Evolutionary conservation across 305 asterid genomes (phyloP).

Genomic region (Euphrasia arctica): DNA sequence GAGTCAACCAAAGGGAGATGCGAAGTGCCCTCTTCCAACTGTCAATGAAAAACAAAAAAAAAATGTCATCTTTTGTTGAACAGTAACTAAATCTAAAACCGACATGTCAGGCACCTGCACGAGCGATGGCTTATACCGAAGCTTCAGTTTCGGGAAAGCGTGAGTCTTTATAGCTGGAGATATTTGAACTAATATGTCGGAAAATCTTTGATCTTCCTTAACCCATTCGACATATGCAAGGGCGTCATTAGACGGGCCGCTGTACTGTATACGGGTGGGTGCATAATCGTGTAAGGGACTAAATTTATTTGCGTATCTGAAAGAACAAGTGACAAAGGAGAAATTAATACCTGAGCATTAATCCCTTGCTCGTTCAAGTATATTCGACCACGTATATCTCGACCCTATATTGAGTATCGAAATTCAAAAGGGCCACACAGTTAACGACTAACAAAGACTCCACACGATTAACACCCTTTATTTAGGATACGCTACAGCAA

Average conservation of each 20-base stretch:
- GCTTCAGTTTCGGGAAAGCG: constrained; percentile 84
- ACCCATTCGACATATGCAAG: constrained; percentile 83
- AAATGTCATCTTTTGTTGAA: not conserved
- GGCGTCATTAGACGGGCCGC: constrained; percentile 90
- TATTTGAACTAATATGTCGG: constrained; percentile 73
- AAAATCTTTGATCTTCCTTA: constrained; percentile 69
- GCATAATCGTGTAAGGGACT: not conserved
- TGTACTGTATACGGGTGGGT: constrained; percentile 75
- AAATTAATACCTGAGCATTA: constrained; percentile 75
- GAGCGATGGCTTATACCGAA: constrained; percentile 97
- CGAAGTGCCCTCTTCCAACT: constrained; percentile 82
- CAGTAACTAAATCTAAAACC: constrained; percentile 6
- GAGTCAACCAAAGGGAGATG: constrained; percentile 90
- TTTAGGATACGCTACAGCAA: too few species aligned
- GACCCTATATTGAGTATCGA: constrained; percentile 55
- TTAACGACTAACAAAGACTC: not conserved
- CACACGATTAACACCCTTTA: too few species aligned
- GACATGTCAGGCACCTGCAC: constrained; percentile 65
- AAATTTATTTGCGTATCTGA: not conserved
- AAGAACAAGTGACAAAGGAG: not conserved
- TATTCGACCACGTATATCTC: constrained; percentile 80
- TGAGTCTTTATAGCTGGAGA: constrained; percentile 72
- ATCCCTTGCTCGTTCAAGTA: constrained; percentile 94
- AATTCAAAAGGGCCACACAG: constrained; percentile 11
- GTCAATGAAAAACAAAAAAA: constrained; percentile 27